phyloP scores from a whole-genome alignment of 306 rosid species.

The Myrica gale region DNA sequence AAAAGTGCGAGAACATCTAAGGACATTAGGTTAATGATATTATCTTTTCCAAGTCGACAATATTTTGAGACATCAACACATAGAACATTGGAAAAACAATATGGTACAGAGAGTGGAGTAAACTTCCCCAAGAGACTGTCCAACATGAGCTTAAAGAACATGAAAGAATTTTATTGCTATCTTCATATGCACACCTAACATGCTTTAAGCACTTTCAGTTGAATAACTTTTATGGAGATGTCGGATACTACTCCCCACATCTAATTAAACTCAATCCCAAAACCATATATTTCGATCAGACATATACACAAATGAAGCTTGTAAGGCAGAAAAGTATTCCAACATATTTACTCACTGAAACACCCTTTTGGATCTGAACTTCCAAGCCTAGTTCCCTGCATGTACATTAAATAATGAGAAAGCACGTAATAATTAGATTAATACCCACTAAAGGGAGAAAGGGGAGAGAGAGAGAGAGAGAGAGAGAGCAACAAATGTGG shows the following conservation, averaged over 20 bases:
- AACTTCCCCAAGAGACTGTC: background rate
- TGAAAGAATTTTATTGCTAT: background rate
- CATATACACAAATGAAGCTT: conserved; percentile 29
- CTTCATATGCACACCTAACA: conserved; percentile 2
- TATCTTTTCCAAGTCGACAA: background rate
- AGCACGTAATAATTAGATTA: background rate
- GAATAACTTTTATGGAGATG: background rate
- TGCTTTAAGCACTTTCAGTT: background rate
- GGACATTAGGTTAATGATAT: background rate
- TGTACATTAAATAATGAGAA: conserved; percentile 33
- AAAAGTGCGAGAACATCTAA: background rate
- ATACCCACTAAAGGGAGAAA: background rate
- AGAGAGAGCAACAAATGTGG: background rate
- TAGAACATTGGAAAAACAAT: background rate
- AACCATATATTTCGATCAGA: conserved; percentile 9
- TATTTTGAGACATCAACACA: background rate
- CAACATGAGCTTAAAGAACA: background rate
- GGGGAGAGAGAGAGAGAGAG: conserved; percentile 3
- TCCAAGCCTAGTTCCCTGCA: conserved; percentile 98
- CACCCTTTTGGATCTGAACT: conserved; percentile 99
- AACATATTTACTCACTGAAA: conserved; percentile 70
- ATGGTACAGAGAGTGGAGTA: background rate
- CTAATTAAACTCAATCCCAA: conserved; percentile 11
- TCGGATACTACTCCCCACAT: background rate
- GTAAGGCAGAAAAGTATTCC: conserved; percentile 33